These are phyloP conservation scores for Xylaria hypoxylon DNA, from an alignment of 2,329 filamentous ascomycete species.

Conservation along the genomic window DNA sequence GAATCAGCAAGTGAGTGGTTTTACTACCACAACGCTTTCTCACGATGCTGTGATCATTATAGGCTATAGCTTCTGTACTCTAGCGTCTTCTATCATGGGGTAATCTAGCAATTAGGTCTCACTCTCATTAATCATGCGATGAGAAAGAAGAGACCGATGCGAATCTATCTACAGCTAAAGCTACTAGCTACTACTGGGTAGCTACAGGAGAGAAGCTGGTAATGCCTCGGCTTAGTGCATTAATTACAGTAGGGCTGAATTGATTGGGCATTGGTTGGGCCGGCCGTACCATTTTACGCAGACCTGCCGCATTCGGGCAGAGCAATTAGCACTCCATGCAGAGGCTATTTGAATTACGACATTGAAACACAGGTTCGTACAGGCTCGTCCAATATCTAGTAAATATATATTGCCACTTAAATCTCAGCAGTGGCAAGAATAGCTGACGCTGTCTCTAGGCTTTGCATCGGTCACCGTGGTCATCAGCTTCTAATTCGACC, in stretches of 20 bases:
- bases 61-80: background rate
- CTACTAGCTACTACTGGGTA: conserved; percentile 8
- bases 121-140: conserved; percentile 15
- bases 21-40: background rate
- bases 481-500: background rate
- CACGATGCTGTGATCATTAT: background rate
- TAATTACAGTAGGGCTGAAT: conserved; percentile 13
- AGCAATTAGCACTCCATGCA: background rate
- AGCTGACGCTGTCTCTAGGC: background rate
- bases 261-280: conserved; percentile 22
- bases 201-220: conserved; percentile 11
- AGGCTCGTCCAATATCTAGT: background rate
- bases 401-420: background rate
- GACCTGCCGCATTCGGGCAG: conserved; percentile 36
- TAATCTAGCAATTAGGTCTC: conserved; percentile 2
- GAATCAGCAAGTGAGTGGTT: background rate
- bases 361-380: background rate
- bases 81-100: background rate
- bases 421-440: background rate
- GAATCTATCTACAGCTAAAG: conserved; percentile 19
- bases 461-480: background rate
- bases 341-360: conserved; percentile 11
- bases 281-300: conserved; percentile 6
- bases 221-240: conserved; percentile 32
- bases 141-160: background rate